Base-by-base conservation (phyloP, 2,329 filamentous ascomycete genomes). In the Pseudogymnoascus sp. region DNA sequence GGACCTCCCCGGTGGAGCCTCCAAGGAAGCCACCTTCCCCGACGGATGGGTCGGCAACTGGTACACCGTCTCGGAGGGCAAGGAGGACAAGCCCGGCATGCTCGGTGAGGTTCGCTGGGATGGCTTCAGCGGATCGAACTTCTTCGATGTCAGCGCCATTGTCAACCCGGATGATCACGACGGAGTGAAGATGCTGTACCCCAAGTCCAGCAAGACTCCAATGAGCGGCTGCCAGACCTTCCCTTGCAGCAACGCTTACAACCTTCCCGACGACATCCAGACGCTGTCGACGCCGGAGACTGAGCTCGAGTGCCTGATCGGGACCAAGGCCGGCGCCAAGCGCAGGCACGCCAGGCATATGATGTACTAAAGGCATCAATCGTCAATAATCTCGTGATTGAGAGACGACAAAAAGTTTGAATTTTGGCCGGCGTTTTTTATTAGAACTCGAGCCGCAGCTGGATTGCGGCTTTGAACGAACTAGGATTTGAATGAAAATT, bases 91-190 rank as follows among this genome's bases (percentile, higher is more conserved):
- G 41, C 70, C 75, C 4, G 81, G 81, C 66, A 84, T 82, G 61
- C 73, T 83, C 2, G 80, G 79, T 18, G 79, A 82, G 68, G 77
- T 82, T 6, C 75, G 76, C 3, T 82, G 81, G 65, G 73, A 78
- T 60, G 79, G 77, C 68, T 81, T 72, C 72, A 68, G 70, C 59
- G 80, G 74, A 65, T 63, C 74, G 62, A 82, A 78, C 62, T 85
- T 78, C 77, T 85, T 81, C 62, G 82, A 85, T 65, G 80, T 85
- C 64, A 83, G 81, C 9, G 81, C 81, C 70, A 84, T 85, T 65
- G 79, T 83, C 67, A 73, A 80, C 71, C 72, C 79, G 58, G 68
- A 69, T 38, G 82, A 84, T 71, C 67, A 73, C 65, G 62, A 78
- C 65, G 80, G 80, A 67, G 76, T 85, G 68, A 82, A 84, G 77